Evolutionary conservation across 2,329 filamentous ascomycete genomes (phyloP).

Genomic region (Raffaelea ambrosiae): DNA sequence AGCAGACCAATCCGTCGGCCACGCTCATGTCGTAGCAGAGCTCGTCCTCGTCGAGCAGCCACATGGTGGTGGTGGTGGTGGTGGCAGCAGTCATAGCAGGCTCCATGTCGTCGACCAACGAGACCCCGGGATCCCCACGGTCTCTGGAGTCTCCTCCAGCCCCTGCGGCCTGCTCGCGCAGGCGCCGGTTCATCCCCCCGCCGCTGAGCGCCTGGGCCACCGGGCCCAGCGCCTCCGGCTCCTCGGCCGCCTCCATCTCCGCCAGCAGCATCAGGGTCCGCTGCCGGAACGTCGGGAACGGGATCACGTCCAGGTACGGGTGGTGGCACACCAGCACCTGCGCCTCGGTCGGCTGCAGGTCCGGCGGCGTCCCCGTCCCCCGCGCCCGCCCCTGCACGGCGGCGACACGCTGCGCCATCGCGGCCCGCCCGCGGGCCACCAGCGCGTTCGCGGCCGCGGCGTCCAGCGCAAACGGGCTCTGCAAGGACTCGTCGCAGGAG

Average conservation of each 20-base stretch:
- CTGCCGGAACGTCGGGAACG: slow-evolving; percentile 22
- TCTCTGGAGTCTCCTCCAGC: neutral
- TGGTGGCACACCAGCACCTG: slow-evolving; percentile 25
- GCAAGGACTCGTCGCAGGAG: slow-evolving; percentile 11
- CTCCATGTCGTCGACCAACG: no score
- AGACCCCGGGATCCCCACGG: no score
- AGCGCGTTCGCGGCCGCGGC: slow-evolving; percentile 16
- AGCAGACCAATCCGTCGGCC: slow-evolving; percentile 26
- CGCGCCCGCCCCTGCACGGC: slow-evolving; percentile 16
- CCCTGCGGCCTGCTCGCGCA: no score
- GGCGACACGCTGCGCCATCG: slow-evolving; percentile 15
- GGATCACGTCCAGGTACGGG: slow-evolving; percentile 26
- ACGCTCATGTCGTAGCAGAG: slow-evolving; percentile 25
- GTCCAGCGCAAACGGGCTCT: slow-evolving; percentile 24
- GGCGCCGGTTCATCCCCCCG: no score
- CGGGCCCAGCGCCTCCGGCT: neutral
- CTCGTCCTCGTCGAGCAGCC: slow-evolving; percentile 23
- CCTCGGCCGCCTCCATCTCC: slow-evolving; percentile 6
- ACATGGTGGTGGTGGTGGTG: neutral
- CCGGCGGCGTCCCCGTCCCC: slow-evolving; percentile 14
- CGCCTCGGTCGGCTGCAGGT: slow-evolving; percentile 22
- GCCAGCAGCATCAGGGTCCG: slow-evolving; percentile 17
- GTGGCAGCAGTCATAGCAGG: neutral
- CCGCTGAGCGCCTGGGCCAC: neutral
- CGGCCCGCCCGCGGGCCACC: slow-evolving; percentile 14